Base-by-base conservation (phyloP, 306 rosid species). In the Dalbergia oliveri region DNA sequence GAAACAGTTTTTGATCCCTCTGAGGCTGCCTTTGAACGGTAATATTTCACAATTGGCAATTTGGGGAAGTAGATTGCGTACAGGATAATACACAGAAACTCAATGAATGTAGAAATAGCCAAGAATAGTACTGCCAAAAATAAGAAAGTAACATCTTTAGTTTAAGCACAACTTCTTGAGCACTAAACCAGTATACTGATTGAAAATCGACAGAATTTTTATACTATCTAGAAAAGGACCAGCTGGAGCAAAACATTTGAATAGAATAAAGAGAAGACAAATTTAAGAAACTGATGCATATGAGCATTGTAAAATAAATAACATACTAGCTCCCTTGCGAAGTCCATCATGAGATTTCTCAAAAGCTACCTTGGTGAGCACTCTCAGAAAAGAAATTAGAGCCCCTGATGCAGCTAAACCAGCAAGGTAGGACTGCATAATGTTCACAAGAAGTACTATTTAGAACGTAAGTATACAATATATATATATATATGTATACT, bases 1-100 rank as follows among this genome's bases (percentile, higher is more conserved):
- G 90, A 66, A 59, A 92, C 98, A 41, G 98, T 92, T 88, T 87
- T 92, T 6, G 97, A 88, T 83, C 97, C 98, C 79, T 95, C 97
- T 0, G 69, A 84, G 19, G 98, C 94, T 44, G 99, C 97, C 81
- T 90, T 95, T 44, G 90, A 66, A 66, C 96, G 95, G 59, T 91
- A 93, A 75, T 88, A 84, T 76, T 91, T 95, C 76, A 95, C 93
- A 39, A 95, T 88, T 2, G 98, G 89, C 72, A 95, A 72, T 71
- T 86, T 91, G 14, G 99, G 79, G 88, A 95, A 93, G 76, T 67
- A 86, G 59, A 78, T 6, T 47, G 96, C 94, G 69, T 95, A 95
- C 1, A 93, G 90, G 56, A 93, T 4, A 11, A 95, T 73, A 18
- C 98, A 95, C 5, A 89, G 33, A 47, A 90, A 81, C 88, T 87